Percentiles rank a stretch among this genome's conserved stretches.
These are phyloP conservation scores for Raddia guianensis DNA, from an alignment of 176 grass and related monocot species.

Conservation along the genomic window DNA sequence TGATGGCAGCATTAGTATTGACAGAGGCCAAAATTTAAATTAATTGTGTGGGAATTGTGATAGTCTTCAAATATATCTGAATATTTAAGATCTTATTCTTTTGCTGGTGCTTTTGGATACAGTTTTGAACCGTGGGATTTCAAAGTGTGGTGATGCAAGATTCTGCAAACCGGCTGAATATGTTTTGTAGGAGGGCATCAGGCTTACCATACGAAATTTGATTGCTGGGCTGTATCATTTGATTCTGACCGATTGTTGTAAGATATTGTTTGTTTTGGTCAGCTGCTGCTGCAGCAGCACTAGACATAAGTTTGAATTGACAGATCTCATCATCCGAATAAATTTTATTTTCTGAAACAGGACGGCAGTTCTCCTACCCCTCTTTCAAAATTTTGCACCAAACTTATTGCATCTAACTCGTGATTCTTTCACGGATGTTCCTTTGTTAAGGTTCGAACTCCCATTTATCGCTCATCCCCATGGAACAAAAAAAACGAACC, in stretches of 20 bases:
- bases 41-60: slow-evolving; percentile 29
- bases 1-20: slow-evolving; percentile 31
- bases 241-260: slow-evolving; percentile 1
- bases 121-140: slow-evolving; percentile 63
- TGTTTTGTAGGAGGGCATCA: slow-evolving; percentile 46
- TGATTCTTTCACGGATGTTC: background rate
- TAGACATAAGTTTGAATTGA: background rate
- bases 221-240: slow-evolving; percentile 36
- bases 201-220: slow-evolving; percentile 31
- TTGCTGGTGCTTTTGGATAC: slow-evolving; percentile 57
- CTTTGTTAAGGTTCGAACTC: background rate
- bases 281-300: background rate
- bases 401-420: background rate
- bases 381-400: background rate
- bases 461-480: background rate
- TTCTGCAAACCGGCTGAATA: slow-evolving; percentile 39
- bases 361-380: no score
- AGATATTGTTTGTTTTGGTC: slow-evolving; percentile 15
- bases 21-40: slow-evolving; percentile 32
- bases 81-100: slow-evolving; percentile 39
- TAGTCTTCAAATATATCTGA: slow-evolving; percentile 1
- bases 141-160: slow-evolving; percentile 51
- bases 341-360: background rate
- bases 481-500: background rate
- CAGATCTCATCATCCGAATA: background rate